These are phyloP conservation scores for Pleodorina starrii DNA, from an alignment of 139 green algal genomes.

Conservation along the genomic window DNA sequence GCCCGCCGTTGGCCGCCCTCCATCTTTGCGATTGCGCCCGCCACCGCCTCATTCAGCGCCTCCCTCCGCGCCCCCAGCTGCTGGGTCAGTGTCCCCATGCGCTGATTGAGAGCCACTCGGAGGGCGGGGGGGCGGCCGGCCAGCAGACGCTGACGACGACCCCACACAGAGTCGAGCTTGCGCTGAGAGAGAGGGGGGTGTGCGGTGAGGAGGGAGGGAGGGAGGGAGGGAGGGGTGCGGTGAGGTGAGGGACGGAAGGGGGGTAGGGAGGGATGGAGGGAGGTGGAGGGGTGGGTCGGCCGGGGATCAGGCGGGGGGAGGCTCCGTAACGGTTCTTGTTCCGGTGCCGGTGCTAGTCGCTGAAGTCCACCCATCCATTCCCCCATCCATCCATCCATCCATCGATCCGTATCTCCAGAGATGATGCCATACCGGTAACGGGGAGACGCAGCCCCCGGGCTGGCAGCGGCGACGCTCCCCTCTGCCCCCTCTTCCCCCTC, in stretches of 20 bases:
- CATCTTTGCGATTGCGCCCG: neutral
- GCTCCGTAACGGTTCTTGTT: no score
- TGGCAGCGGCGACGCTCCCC: no score
- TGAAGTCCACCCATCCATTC: no score
- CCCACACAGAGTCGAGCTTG: neutral
- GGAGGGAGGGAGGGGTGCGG: neutral
- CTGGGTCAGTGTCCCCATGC: neutral
- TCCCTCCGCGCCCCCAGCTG: slow-evolving; percentile 13
- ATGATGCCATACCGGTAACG: no score
- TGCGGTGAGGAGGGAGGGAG: neutral
- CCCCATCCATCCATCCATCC: no score
- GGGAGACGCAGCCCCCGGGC: no score
- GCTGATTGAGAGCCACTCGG: slow-evolving; percentile 4
- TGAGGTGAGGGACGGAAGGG: neutral
- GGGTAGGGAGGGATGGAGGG: neutral
- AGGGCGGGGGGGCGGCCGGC: neutral
- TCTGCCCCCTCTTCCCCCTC: no score
- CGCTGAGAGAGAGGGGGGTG: neutral
- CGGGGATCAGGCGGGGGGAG: no score
- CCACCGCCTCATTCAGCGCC: neutral
- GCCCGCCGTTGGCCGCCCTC: neutral
- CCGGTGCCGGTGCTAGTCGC: no score
- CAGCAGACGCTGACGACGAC: slow-evolving; percentile 22
- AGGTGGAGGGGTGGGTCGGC: no score
- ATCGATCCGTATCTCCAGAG: no score